Evolutionary conservation across 768 basidiomycete genomes (phyloP), one percentile per base, ranked within the genome.

Genomic region (Candolleomyces aberdarensis): DNA sequence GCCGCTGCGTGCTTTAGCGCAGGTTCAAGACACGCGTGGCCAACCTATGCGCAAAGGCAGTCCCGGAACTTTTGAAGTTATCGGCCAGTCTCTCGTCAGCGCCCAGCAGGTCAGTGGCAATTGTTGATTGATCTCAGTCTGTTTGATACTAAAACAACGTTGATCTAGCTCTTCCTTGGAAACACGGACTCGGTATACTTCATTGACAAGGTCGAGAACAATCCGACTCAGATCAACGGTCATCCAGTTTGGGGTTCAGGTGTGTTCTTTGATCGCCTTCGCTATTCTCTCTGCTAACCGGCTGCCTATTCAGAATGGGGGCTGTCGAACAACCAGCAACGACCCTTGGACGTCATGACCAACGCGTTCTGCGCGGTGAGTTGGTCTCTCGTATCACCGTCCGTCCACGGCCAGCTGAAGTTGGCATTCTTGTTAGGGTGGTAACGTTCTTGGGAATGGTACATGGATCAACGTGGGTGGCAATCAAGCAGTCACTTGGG

Each of bases 361-460:
- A 94, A 96, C 67, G 74, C 87, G 0, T 94, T 94, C 73, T 94
- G 91, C 67, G 91, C 92, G 7, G 88, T 87, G 63, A 68, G 85
- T 44, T 11, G 22, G 26, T 36, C 40, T 15, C 31, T 31, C 56
- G 29, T 32, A 39, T 55, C 11, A 9, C 9, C 36, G 6, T 19
- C 57, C 41, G 1, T 29, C n/a, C 17, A 19, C 17, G 13, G 32
- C 15, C 5, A 14, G 19, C 17, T 29, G 4, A 52, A n/a, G 58
- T 26, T 32, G 43, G 5, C 3, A 22, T 39, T 50, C n/a, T 36
- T 43, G 49, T 46, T 20, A 80, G 80, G 81, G 80, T 53, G 80
- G 79, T 20, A 79, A 72, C 60, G 85, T 86, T 0, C 75, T 92
- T 49, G 90, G 84, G 0, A 88, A 93, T 69, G 91, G 91, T 3